Conservation (phyloP, 2,329 filamentous ascomycete species). For the Alternaria metachromatica region DNA sequence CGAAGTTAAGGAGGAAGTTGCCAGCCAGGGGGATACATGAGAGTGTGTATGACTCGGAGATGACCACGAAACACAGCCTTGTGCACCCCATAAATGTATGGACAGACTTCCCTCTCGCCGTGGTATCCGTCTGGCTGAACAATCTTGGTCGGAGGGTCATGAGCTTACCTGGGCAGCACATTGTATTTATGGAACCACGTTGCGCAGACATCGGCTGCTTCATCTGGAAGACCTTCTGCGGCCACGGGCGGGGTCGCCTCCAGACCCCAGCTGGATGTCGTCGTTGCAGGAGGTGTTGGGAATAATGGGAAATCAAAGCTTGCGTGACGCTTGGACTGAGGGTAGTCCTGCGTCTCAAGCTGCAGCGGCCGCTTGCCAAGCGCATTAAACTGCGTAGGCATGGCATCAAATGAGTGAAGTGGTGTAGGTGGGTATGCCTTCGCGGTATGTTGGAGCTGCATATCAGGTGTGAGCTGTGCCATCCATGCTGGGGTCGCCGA, state of each 20-base stretch:
- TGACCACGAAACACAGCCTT: neutral
- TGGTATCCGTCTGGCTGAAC: neutral
- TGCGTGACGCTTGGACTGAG: conserved; percentile 44
- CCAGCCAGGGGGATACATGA: neutral
- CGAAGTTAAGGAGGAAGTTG: neutral
- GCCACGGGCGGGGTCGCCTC: conserved; percentile 28
- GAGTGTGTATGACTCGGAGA: neutral
- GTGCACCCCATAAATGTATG: neutral
- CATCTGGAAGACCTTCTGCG: conserved; percentile 41
- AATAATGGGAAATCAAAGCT: conserved; percentile 29
- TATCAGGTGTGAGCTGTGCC: conserved; percentile 29
- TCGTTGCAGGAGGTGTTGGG: conserved; percentile 25
- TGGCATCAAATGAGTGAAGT: conserved; percentile 34
- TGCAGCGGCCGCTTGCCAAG: conserved; percentile 42
- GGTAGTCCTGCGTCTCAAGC: conserved; percentile 40
- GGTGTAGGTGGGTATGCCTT: conserved; percentile 36
- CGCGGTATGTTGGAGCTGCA: conserved; percentile 21
- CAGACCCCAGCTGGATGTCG: conserved; percentile 35
- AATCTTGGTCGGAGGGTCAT: neutral
- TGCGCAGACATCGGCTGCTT: conserved; percentile 47
- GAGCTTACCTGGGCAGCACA: conserved; percentile 37
- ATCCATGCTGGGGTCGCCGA: conserved; percentile 34
- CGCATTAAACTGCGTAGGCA: conserved; percentile 30
- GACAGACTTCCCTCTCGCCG: neutral
- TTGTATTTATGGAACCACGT: conserved; percentile 49